Evolutionary conservation across 768 basidiomycete species (phyloP).

Genomic region (Hypholoma sublateritium): DNA sequence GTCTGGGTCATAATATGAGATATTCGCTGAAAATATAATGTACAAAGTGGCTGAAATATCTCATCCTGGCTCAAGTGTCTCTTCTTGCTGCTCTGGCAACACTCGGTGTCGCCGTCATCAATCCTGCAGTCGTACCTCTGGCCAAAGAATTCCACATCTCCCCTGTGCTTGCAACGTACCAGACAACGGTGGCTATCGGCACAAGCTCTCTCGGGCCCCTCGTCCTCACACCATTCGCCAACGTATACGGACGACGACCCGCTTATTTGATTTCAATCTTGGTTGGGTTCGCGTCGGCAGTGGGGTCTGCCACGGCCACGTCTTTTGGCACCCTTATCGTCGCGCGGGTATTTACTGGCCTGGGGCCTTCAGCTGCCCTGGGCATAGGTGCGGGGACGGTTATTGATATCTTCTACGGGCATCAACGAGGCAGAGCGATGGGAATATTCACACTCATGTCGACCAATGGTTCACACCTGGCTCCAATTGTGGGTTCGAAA

Average conservation of each 20-base stretch:
- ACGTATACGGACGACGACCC: constrained; percentile 38
- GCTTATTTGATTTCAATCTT: constrained; percentile 34
- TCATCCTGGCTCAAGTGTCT: constrained; percentile 30
- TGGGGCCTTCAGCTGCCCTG: constrained; percentile 33
- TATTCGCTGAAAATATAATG: not conserved
- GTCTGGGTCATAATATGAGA: not conserved
- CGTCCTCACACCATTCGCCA: constrained; percentile 38
- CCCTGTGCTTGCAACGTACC: constrained; percentile 38
- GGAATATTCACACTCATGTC: constrained; percentile 40
- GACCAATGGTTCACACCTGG: constrained; percentile 40
- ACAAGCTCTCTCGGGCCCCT: constrained; percentile 35
- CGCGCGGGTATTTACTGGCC: constrained; percentile 36
- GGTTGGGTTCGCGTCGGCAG: constrained; percentile 32
- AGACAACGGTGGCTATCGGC: constrained; percentile 37
- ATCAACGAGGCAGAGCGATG: constrained; percentile 43
- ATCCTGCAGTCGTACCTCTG: constrained; percentile 37
- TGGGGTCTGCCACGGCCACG: constrained; percentile 32
- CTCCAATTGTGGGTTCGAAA: constrained; percentile 33
- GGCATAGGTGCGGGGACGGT: constrained; percentile 40
- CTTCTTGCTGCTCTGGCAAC: constrained; percentile 36
- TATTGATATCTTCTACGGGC: constrained; percentile 33
- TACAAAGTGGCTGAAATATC: constrained; percentile 34
- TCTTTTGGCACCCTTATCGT: constrained; percentile 33
- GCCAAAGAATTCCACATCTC: constrained; percentile 36
- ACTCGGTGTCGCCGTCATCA: constrained; percentile 36